A percentile compares a stretch with the other conserved stretches of the same genome.
These are phyloP conservation scores for Solanum aculeatissimum DNA, from an alignment of 305 asterid genomes.

Conservation along the genomic window DNA sequence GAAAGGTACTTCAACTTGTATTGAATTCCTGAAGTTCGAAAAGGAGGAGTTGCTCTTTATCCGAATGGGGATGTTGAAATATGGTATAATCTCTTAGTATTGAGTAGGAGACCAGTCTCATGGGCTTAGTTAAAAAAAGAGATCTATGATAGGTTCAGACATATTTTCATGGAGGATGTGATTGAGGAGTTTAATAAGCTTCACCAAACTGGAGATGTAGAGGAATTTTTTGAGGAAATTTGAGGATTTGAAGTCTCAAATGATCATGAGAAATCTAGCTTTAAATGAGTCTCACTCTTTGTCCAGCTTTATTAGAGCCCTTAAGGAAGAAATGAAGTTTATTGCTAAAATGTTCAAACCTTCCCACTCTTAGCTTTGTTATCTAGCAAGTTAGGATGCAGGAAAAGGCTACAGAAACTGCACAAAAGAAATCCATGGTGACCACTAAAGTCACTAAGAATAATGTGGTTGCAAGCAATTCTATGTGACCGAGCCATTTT, in stretches of 20 bases:
- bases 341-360: too few relatives aligned
- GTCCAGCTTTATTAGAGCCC: not conserved
- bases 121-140: not conserved
- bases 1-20: not conserved
- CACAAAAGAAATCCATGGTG: too few relatives aligned
- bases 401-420: too few relatives aligned
- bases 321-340: not conserved
- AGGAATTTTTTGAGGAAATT: not conserved
- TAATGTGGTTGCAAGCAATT: too few relatives aligned
- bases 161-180: not conserved
- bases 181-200: not conserved
- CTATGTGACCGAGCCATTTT: too few relatives aligned
- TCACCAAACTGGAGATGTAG: not conserved
- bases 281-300: not conserved
- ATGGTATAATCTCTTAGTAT: not conserved
- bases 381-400: too few relatives aligned
- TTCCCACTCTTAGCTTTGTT: too few relatives aligned
- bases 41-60: not conserved
- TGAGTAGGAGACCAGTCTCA: not conserved
- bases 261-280: not conserved
- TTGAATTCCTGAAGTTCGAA: not conserved
- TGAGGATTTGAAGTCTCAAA: not conserved
- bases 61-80: not conserved
- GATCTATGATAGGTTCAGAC: not conserved
- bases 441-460: too few relatives aligned